Evolutionary conservation across 2,329 filamentous ascomycete species (phyloP), one percentile per base, ranked within the genome.

Genomic region (Aspergillus ochraceus): DNA sequence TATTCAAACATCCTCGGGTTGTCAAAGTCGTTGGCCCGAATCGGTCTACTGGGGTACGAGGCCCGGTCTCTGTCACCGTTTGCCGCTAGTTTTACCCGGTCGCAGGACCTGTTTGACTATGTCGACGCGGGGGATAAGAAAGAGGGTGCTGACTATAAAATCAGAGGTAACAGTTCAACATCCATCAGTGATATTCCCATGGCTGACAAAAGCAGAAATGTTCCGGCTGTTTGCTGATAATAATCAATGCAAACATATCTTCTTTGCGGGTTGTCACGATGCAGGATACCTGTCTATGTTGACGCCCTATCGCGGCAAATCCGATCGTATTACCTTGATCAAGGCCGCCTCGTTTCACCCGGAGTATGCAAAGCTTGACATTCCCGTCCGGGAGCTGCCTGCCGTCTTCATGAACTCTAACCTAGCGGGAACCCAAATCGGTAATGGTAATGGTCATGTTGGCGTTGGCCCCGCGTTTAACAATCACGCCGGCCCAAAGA

Each of bases 191-290:
- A 17, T 32, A 2, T 1, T 26, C 8, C 11, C 8, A 12, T n/a
- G 9, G 39, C 60, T 63, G 10, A 58, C 52, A 1, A 3, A 36
- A 69, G 49, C 60, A 74, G 73, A 74, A 64, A 71, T 71, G 61
- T 74, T 76, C 56, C 70, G 68, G 3, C 75, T 87, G 1, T 86
- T 85, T 61, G 81, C 79, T 36, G 82, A 86, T 50, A 85, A 84
- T 64, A 74, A 79, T 3, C 84, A 87, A 66, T 89, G 87, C 75
- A 85, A 84, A 64, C 86, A 88, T 68, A 86, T 89, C 39, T 85
- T 84, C 67, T 85, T 87, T 59, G 87, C 85, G 5, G 85, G 82
- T 45, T 88, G 86, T 66, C 85, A 88, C 64, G 84, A 88, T 64
- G 77, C 77, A 24, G 81, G 82, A 54, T 87, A 88, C 68, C 73